Base-by-base conservation (phyloP, 805 yeast species). In the Zygosaccharomyces rouxii region DNA sequence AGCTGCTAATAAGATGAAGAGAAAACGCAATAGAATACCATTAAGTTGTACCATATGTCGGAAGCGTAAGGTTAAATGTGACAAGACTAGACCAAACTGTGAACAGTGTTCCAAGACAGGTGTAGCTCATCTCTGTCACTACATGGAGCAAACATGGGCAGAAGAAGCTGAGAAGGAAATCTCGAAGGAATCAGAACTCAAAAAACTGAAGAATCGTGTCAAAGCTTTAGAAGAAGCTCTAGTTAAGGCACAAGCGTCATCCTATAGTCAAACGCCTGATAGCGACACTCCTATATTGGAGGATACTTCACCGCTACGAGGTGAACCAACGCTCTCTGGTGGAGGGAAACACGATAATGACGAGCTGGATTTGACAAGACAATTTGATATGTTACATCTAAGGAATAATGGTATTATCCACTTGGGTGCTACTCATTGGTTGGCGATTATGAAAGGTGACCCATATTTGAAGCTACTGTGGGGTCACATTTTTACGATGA, bases 91-190 rank as follows among this genome's bases (percentile, higher is more conserved):
- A 53, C 84, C 84, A 0, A 78, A 77, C 44, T 79, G 84, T 61
- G 69, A 76, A 7, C 78, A 77, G 48, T 79, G 84, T 67, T 71
- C 73, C 30, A 76, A 76, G 56, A 78, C 80, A 13, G 83, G 82
- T 2, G 83, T 79, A 13, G 76, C 76, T 6, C 83, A 79, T 57
- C 63, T 79, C 16, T 79, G 84, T 50, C 78, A 77, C 45, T 79
- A 78, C 54, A 69, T 79, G 55, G 82, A 77, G 52, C 84, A 81
- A 37, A 68, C 73, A n/a, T 79, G 84, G 84, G 83, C 83, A 63
- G 56, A 67, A 59, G 60, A 68, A 54, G 62, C 67, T 69, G 58
- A 85, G 78, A 62, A 70, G 66, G 51, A 78, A 72, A 50, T 71
- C 63, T 60, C 77, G 52, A 72, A 78, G 48, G 78, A 66, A 38